Base-by-base conservation (phyloP, 2,329 filamentous ascomycete species). In the Aspergillus ochraceus region DNA sequence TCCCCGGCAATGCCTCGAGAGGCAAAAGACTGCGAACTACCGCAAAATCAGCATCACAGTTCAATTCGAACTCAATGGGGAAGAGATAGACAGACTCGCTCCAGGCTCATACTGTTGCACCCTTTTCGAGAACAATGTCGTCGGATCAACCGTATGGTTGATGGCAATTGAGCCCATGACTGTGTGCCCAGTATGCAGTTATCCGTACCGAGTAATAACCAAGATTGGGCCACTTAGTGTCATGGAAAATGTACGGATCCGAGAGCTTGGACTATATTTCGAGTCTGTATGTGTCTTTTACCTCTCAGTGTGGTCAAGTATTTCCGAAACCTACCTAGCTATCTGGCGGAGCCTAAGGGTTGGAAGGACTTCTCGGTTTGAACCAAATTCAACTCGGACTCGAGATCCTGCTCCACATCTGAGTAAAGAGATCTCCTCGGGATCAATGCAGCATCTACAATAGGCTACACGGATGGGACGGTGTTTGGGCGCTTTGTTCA, bases 1-100 rank as follows among this genome's bases (percentile, higher is more conserved):
- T 55, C 3, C 53, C 53, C 4, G 53, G 53, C n/a, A 47, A 19
- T 1, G 22, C 53, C 30, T 55, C 53, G 4, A 55, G 53, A 14
- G 53, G 53, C 19, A 55, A 19, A 1, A 55, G 53, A 45, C 53
- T 55, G 39, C 53, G 53, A 39, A 55, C 53, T 55, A 49, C 19
- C 26, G 10, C 24, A n/a, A 19, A 0, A 49, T 55, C 39, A 55
- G 24, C n/a, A 26, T 26, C 12, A 3, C 10, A 6, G n/a, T 14
- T 8, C 17, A 19, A 19, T 6, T 5, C 29, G 22, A 11, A 12
- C 4, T 8, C 14, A n/a, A 19, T 19, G n/a, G 2, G 5, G 29
- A 12, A 22, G 22, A 3, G 20, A 9, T 19, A 11, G 17, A 47
- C 53, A 47, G 11, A 55, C 53, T 55, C 9, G 53, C 53, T 19